These are phyloP conservation scores for Coelastrella sp. DNA, from an alignment of 139 green algal genomes.

Conservation along the genomic window DNA sequence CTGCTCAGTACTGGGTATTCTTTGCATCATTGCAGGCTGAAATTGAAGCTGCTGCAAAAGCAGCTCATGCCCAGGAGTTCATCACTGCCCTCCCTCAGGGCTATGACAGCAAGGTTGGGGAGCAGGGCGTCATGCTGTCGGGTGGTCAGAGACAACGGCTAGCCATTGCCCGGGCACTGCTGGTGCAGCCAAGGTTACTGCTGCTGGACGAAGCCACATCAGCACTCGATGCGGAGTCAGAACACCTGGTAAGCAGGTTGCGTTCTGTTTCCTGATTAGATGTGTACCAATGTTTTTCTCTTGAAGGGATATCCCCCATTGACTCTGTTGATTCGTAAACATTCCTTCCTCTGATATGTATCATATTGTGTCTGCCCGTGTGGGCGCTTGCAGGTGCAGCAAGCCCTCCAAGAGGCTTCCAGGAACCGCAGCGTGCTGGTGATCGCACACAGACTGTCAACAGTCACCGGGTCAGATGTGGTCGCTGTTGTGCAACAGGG, in stretches of 20 bases:
- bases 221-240: conserved; percentile 56
- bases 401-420: conserved; percentile 72
- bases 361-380: neutral
- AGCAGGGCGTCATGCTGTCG: conserved; percentile 74
- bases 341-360: too few species aligned
- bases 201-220: conserved; percentile 72
- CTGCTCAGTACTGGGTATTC: too few species aligned
- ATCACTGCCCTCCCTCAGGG: conserved; percentile 77
- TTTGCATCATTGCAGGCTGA: conserved; percentile 49
- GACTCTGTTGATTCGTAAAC: too few species aligned
- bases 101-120: conserved; percentile 62
- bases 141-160: conserved; percentile 89
- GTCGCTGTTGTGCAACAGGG: conserved; percentile 59
- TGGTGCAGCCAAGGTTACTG: conserved; percentile 66
- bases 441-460: conserved; percentile 77
- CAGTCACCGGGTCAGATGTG: conserved; percentile 67
- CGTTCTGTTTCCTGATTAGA: too few species aligned
- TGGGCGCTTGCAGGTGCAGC: conserved; percentile 63
- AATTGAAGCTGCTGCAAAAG: conserved; percentile 73
- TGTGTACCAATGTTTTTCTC: too few species aligned
- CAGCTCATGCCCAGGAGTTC: conserved; percentile 86
- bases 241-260: conserved; percentile 20
- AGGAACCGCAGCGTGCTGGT: conserved; percentile 62
- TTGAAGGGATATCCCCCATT: too few species aligned
- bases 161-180: conserved; percentile 77